Evolutionary conservation across 805 yeast genomes (phyloP).

Genomic region (Pachysolen tannophilus): DNA sequence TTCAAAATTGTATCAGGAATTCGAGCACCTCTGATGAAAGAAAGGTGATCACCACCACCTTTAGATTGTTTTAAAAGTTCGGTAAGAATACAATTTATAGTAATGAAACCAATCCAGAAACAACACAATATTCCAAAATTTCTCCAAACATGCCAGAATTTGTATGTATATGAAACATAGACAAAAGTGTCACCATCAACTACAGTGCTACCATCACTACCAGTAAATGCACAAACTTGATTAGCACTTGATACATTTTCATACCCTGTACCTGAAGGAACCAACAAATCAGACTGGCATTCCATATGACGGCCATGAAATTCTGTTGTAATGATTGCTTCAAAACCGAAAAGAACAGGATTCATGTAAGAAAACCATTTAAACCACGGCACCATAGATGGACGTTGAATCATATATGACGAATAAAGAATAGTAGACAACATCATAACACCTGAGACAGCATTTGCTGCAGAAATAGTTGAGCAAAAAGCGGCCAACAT

Average conservation of each 20-base stretch:
- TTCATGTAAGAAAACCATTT: slow-evolving; percentile 55
- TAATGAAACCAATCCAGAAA: slow-evolving; percentile 32
- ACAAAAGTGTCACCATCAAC: slow-evolving; percentile 49
- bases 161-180: slow-evolving; percentile 37
- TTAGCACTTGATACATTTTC: slow-evolving; percentile 25
- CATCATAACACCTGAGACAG: slow-evolving; percentile 48
- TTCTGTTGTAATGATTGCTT: slow-evolving; percentile 58
- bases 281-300: slow-evolving; percentile 36
- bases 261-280: slow-evolving; percentile 57
- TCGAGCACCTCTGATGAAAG: slow-evolving; percentile 34
- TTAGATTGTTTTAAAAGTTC: slow-evolving; percentile 17
- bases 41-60: slow-evolving; percentile 24
- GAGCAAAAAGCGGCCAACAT: slow-evolving; percentile 43
- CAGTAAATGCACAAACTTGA: slow-evolving; percentile 41
- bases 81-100: slow-evolving; percentile 18
- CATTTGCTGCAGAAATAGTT: slow-evolving; percentile 48
- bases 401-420: slow-evolving; percentile 57
- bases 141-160: slow-evolving; percentile 65
- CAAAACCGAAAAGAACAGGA: slow-evolving; percentile 53
- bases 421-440: slow-evolving; percentile 48
- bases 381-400: slow-evolving; percentile 64
- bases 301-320: slow-evolving; percentile 47
- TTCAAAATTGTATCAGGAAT: slow-evolving; percentile 16
- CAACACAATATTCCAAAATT: slow-evolving; percentile 52
- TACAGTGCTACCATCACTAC: slow-evolving; percentile 23